Conservation (phyloP, 2,329 filamentous ascomycete genomes). For the Aspergillus sp. region DNA sequence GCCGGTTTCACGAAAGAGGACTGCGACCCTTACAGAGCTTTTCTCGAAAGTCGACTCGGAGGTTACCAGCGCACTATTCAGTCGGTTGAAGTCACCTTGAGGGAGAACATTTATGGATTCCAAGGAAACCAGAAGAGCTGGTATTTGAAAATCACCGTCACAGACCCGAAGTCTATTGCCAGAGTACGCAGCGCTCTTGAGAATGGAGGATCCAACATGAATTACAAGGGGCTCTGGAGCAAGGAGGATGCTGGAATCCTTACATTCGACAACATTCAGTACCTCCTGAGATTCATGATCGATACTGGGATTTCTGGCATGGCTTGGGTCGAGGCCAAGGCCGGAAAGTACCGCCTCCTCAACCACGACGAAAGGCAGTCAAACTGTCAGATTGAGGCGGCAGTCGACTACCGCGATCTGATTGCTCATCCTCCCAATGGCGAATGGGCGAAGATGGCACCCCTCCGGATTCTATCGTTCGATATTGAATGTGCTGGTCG, state of each 20-base stretch:
- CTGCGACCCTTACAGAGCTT: conserved; percentile 74
- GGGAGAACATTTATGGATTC: conserved; percentile 91
- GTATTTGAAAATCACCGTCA: conserved; percentile 91
- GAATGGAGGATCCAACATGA: conserved; percentile 61
- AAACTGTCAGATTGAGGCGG: conserved; percentile 94
- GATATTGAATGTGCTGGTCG: conserved; percentile 98
- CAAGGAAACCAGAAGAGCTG: conserved; percentile 90
- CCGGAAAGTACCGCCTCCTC: conserved; percentile 70
- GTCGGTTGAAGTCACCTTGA: conserved; percentile 76
- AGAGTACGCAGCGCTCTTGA: conserved; percentile 76
- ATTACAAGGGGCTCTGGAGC: conserved; percentile 91
- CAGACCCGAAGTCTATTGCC: conserved; percentile 79
- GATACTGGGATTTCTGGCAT: conserved; percentile 92
- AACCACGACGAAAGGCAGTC: conserved; percentile 69
- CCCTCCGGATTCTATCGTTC: conserved; percentile 87
- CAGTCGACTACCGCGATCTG: conserved; percentile 76
- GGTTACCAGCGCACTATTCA: conserved; percentile 72
- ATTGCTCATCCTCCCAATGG: conserved; percentile 85
- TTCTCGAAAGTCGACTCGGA: conserved; percentile 75
- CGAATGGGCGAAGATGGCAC: conserved; percentile 98
- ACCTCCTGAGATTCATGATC: conserved; percentile 95
- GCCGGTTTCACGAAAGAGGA: conserved; percentile 76
- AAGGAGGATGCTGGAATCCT: conserved; percentile 68
- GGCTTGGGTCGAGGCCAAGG: conserved; percentile 91
- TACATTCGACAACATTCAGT: conserved; percentile 96